Evolutionary conservation across 2,329 filamentous ascomycete genomes (phyloP), one percentile per base, ranked within the genome.

Genomic region (Graphiopsis chlorocephala): DNA sequence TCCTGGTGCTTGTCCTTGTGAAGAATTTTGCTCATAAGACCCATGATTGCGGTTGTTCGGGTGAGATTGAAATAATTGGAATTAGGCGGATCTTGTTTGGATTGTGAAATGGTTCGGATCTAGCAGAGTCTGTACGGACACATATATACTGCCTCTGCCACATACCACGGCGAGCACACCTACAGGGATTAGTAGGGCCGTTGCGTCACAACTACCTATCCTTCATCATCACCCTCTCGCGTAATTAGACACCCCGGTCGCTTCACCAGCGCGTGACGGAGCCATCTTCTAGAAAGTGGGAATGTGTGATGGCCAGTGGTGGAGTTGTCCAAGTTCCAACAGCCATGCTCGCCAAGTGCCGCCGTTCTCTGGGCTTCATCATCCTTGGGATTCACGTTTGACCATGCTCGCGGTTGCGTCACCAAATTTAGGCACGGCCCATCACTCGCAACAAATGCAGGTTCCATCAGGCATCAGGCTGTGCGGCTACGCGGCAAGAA

Each of bases 271-370:
- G 17, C 42, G 56, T 59, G 56, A 59, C 56, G 56, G 23, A 47
- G 25, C 47, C 47, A 38, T 48, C 38, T 47, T 20, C 26, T 20
- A 52, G 59, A 52, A 61, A 61, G 59, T 53, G 59, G 59, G 45
- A 52, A 61, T 15, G n/a, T 35, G 42, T 20, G 23, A 14, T 26
- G 29, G 59, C n/a, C n/a, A 26, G 23, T 38, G 29, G 59, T 61
- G 59, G 59, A 61, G 59, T 31, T 53, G 31, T 61, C 59, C 59
- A 61, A 61, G 45, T 52, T 52, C 56, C 5, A 48, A 31, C 56
- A 31, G 25, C 26, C 17, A 31, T 23, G n/a, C 12, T 33, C 23
- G 59, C 59, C 59, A 61, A 61, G 59, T 23, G 28, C 10, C 28
- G 59, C 20, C 52, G 17, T 10, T 38, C 20, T 26, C 59, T 52